phyloP scores from a whole-genome alignment of 2,329 filamentous ascomycete species.

The Salinomyces thailandicus region DNA sequence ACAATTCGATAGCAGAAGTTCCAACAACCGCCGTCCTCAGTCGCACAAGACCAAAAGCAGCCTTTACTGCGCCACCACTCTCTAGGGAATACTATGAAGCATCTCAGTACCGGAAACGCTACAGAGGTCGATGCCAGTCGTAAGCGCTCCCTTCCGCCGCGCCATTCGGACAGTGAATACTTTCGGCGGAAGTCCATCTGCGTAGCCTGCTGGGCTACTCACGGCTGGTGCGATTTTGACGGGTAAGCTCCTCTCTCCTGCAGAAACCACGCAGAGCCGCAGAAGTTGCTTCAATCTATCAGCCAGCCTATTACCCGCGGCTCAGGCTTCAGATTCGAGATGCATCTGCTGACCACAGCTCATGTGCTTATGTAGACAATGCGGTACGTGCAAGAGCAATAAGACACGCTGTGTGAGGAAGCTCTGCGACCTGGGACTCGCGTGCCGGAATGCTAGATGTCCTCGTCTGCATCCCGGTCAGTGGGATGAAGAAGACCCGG shows the following conservation, averaged over 20 bases:
- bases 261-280: too few species aligned
- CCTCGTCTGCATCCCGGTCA: constrained; percentile 3
- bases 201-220: constrained; percentile 1
- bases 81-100: not conserved
- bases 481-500: constrained; percentile 1
- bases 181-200: constrained; percentile 1
- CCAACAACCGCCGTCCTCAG: not conserved
- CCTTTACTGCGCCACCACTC: not conserved
- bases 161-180: not conserved
- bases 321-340: not conserved
- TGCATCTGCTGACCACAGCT: not conserved
- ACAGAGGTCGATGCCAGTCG: too few species aligned
- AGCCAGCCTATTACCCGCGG: too few species aligned
- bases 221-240: constrained; percentile 2
- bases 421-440: not conserved
- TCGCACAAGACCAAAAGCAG: not conserved
- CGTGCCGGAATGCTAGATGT: constrained; percentile 3
- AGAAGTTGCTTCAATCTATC: too few species aligned
- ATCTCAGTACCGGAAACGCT: too few species aligned
- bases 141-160: not conserved
- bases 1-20: too few species aligned
- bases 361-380: constrained; percentile 1
- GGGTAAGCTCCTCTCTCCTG: too few species aligned
- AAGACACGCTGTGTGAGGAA: constrained; percentile 2
- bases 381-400: constrained; percentile 1